These are phyloP conservation scores for Fomitopsis schrenkii DNA, from an alignment of 1,284 basidiomycete genomes.

Conservation along the genomic window DNA sequence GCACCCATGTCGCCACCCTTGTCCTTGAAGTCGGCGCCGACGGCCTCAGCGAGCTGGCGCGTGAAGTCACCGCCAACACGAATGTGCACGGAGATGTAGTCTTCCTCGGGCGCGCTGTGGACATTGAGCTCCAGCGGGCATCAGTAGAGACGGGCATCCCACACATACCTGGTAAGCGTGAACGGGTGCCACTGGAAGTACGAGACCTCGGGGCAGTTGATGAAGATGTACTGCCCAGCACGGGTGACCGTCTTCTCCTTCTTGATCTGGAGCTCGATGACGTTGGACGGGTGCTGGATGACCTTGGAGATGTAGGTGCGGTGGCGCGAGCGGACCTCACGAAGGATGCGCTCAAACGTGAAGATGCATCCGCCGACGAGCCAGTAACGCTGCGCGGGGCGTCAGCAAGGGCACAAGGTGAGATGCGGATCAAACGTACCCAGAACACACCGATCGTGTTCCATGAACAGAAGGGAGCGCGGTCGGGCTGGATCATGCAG, in stretches of 20 bases:
- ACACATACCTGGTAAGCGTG: conserved; percentile 69
- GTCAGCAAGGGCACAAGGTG: not conserved
- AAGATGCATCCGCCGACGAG: conserved; percentile 82
- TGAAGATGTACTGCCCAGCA: conserved; percentile 87
- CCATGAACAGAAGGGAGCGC: conserved; percentile 79
- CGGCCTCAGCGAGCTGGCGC: conserved; percentile 65
- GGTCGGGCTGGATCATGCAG: conserved; percentile 91
- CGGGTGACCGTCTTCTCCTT: conserved; percentile 80
- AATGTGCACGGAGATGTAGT: conserved; percentile 88
- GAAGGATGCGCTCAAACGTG: conserved; percentile 81
- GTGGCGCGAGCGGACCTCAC: conserved; percentile 84
- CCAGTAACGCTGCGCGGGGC: conserved; percentile 70
- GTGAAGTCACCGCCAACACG: conserved; percentile 88
- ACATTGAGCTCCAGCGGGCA: not conserved
- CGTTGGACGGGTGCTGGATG: conserved; percentile 87
- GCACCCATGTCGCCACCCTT: conserved; percentile 49
- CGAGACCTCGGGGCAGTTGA: conserved; percentile 81
- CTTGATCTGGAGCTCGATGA: conserved; percentile 91
- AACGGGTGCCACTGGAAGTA: conserved; percentile 96
- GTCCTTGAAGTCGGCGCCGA: conserved; percentile 79
- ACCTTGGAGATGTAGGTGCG: conserved; percentile 89
- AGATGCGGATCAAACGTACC: conserved; percentile 40
- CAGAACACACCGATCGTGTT: conserved; percentile 90
- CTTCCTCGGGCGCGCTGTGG: conserved; percentile 79
- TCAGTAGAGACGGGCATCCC: not conserved